phyloP scores from a whole-genome alignment of 176 grass and related monocot genomes.

The Oryza nivara region DNA sequence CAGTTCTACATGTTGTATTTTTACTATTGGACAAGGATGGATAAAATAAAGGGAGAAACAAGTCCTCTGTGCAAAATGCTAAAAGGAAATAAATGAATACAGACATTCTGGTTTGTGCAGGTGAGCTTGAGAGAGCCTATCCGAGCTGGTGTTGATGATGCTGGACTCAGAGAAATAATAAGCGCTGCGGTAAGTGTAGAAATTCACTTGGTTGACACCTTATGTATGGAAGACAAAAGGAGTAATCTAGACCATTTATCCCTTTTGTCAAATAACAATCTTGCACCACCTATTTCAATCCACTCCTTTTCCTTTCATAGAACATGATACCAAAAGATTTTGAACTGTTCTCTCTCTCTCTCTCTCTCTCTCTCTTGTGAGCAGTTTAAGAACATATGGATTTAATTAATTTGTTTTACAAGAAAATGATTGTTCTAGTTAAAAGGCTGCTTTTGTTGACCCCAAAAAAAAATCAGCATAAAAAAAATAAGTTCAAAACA shows the following conservation, averaged over 20 bases:
- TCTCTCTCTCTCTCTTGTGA: neutral
- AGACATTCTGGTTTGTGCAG: constrained; percentile 50
- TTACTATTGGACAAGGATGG: neutral
- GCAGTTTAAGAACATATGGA: neutral
- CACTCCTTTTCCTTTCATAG: neutral
- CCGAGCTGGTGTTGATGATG: constrained; percentile 68
- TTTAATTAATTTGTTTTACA: neutral
- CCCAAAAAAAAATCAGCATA: neutral
- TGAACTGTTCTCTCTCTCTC: neutral
- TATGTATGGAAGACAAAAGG: constrained; percentile 2
- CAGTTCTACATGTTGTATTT: constrained; percentile 8
- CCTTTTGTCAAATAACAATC: neutral
- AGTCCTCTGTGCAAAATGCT: neutral
- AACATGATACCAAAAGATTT: neutral
- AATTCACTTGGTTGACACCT: constrained; percentile 22
- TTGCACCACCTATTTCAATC: neutral
- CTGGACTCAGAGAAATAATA: constrained; percentile 84
- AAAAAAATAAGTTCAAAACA: neutral
- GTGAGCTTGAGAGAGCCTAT: constrained; percentile 91
- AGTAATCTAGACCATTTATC: neutral
- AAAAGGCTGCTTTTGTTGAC: neutral
- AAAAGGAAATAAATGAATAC: constrained; percentile 21
- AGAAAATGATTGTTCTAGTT: neutral
- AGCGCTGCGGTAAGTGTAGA: constrained; percentile 69
- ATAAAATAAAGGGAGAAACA: constrained; percentile 20